These are phyloP conservation scores for Haplosporangium gracile DNA, from an alignment of 192 early-diverging fungal genomes.

Conservation along the genomic window DNA sequence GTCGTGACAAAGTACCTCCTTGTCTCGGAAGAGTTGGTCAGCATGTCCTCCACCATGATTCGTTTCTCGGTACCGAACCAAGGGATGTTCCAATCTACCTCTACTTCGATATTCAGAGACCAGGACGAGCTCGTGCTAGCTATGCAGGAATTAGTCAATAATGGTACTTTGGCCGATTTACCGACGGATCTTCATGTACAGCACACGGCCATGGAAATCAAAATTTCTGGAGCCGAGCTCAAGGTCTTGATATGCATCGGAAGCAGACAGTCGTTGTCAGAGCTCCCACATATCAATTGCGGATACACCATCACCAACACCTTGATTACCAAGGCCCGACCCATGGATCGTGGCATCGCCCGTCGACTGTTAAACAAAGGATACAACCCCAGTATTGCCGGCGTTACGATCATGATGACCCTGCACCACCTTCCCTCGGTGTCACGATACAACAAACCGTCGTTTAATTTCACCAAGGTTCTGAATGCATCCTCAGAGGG, in stretches of 20 bases:
- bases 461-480: not conserved
- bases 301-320: slow-evolving; percentile 7
- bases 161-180: not conserved
- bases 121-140: too few relatives aligned
- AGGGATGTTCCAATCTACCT: too few relatives aligned
- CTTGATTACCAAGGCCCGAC: not conserved
- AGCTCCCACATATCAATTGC: not conserved
- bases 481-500: not conserved
- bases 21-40: too few relatives aligned
- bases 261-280: too few relatives aligned
- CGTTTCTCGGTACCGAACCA: too few relatives aligned
- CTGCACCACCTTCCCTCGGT: not conserved
- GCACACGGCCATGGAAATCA: not conserved
- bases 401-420: not conserved
- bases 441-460: not conserved
- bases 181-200: not conserved
- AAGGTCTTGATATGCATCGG: too few relatives aligned
- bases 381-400: too few relatives aligned
- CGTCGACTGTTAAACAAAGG: not conserved
- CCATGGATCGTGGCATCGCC: not conserved
- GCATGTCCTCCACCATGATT: too few relatives aligned
- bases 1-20: too few relatives aligned
- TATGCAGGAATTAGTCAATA: not conserved
- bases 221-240: not conserved
- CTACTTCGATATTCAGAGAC: too few relatives aligned